phyloP scores from a whole-genome alignment of 2,329 filamentous ascomycete genomes.

The Camillea tinctor region DNA sequence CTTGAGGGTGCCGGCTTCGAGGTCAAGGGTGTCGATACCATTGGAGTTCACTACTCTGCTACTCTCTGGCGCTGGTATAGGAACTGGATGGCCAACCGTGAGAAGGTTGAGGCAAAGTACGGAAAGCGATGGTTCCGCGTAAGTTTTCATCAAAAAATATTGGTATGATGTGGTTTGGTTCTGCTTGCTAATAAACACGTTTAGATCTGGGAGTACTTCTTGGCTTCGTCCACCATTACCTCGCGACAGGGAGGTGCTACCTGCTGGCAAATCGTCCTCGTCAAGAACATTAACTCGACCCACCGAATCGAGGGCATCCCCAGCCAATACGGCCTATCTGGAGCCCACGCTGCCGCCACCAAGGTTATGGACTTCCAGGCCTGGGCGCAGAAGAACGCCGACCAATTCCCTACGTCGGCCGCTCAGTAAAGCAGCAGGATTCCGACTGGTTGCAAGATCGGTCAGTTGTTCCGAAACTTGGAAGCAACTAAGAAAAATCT shows the following conservation, averaged over 20 bases:
- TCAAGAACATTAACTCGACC: constrained; percentile 82
- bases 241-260: constrained; percentile 74
- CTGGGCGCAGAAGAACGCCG: constrained; percentile 36
- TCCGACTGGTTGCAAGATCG: neutral
- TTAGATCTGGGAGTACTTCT: constrained; percentile 76
- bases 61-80: constrained; percentile 98
- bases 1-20: constrained; percentile 88
- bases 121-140: constrained; percentile 93
- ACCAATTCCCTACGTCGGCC: constrained; percentile 32
- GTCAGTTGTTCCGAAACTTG: no score
- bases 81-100: constrained; percentile 93
- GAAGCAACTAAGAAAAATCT: neutral
- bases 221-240: constrained; percentile 72
- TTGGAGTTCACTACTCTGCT: constrained; percentile 95
- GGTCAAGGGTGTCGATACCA: constrained; percentile 86
- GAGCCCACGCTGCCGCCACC: constrained; percentile 48
- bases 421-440: constrained; percentile 20
- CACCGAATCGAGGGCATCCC: constrained; percentile 71
- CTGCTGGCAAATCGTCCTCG: constrained; percentile 75
- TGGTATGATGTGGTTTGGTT: neutral
- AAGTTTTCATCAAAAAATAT: constrained; percentile 43
- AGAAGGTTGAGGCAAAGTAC: constrained; percentile 93
- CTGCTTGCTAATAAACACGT: constrained; percentile 11
- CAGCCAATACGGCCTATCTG: constrained; percentile 63
- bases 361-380: constrained; percentile 33